These are phyloP conservation scores for Septoria linicola DNA, from an alignment of 2,329 filamentous ascomycete genomes.

Conservation along the genomic window DNA sequence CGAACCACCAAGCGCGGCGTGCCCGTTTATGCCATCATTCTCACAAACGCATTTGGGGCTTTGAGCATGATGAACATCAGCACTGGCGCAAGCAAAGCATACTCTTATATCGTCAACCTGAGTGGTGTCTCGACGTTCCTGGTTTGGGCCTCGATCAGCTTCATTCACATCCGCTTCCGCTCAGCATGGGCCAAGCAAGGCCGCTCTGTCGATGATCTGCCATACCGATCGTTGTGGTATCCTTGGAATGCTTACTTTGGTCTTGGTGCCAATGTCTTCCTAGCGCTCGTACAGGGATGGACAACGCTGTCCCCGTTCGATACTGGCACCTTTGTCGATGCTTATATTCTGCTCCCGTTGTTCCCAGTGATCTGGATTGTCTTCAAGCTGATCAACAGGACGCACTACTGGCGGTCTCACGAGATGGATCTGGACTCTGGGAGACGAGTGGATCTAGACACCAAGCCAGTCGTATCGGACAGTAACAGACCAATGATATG, in stretches of 20 bases:
- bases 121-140: conserved; percentile 67
- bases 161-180: conserved; percentile 71
- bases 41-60: conserved; percentile 69
- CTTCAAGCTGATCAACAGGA: conserved; percentile 49
- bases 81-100: conserved; percentile 64
- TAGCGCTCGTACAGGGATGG: conserved; percentile 56
- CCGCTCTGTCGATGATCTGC: conserved; percentile 51
- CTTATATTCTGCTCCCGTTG: conserved; percentile 55
- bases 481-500: no score
- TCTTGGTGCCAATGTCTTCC: conserved; percentile 49
- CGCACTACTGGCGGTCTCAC: conserved; percentile 37
- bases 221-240: conserved; percentile 50
- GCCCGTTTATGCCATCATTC: conserved; percentile 59
- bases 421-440: conserved; percentile 48
- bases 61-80: conserved; percentile 74
- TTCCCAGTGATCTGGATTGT: conserved; percentile 49
- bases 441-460: conserved; percentile 40
- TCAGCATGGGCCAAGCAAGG: conserved; percentile 61
- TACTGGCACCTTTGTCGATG: conserved; percentile 53
- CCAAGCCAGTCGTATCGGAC: no score
- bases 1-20: conserved; percentile 65
- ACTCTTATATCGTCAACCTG: conserved; percentile 65
- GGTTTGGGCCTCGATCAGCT: conserved; percentile 68
- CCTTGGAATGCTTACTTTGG: conserved; percentile 54
- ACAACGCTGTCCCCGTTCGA: conserved; percentile 54